Conservation (phyloP, 2,329 filamentous ascomycete genomes). For the Dactylella cylindrospora region DNA sequence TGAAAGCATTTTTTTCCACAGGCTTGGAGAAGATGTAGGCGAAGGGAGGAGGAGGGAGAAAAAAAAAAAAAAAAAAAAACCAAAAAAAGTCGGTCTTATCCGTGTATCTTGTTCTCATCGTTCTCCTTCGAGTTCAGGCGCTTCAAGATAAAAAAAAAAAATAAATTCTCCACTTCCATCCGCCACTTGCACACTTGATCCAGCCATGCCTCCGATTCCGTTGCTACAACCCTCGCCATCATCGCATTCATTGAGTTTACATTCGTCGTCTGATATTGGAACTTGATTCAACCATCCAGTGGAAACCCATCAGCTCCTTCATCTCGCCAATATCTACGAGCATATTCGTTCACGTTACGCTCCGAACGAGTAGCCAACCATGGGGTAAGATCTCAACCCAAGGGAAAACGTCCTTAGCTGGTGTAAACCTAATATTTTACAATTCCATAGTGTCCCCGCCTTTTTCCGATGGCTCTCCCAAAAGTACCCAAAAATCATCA, state of each 20-base stretch:
- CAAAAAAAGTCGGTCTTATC: constrained; percentile 27
- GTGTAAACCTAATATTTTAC: constrained; percentile 4
- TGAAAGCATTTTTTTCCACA: too few relatives aligned
- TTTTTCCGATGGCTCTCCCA: constrained; percentile 77
- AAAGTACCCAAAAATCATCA: constrained; percentile 98
- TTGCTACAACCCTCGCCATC: constrained; percentile 19
- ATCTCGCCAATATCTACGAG: constrained; percentile 1
- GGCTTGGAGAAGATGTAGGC: too few relatives aligned
- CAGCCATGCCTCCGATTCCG: constrained; percentile 29
- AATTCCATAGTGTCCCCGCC: constrained; percentile 46
- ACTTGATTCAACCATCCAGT: constrained; percentile 36
- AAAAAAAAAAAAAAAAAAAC: constrained; percentile 40
- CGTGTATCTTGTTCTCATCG: constrained; percentile 45
- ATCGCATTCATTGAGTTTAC: constrained; percentile 26
- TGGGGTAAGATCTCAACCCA: constrained; percentile 23
- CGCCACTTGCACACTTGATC: constrained; percentile 30
- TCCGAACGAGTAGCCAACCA: constrained; percentile 7
- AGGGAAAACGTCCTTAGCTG: not conserved
- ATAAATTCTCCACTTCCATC: not conserved
- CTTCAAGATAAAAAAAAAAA: constrained; percentile 10
- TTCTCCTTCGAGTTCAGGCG: constrained; percentile 42
- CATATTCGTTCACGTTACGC: not conserved
- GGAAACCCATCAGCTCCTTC: constrained; percentile 28
- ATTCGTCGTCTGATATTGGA: constrained; percentile 42
- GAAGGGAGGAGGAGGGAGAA: constrained; percentile 17